Base-by-base conservation (phyloP, 192 early-diverging fungal genomes). In the Entophlyctis luteolus region DNA sequence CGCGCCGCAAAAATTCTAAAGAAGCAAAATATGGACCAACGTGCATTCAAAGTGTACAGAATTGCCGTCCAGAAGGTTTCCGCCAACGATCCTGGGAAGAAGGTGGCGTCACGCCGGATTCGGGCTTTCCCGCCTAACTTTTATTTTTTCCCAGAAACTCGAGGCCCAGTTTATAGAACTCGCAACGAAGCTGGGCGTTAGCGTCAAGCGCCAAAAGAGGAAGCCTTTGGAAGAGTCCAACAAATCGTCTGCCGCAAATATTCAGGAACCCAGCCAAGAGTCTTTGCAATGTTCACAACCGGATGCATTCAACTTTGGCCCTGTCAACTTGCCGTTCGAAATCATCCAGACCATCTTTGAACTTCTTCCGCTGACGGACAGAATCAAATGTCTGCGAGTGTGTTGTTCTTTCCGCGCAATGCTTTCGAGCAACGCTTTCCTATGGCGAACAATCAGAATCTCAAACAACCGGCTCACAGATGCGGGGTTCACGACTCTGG, bases 261-360 rank as follows among this genome's bases (percentile, higher is more conserved):
- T n/a, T 12, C 8, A 42, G 39, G 10, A n/a, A 42, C 39, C 39
- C 8, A 42, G n/a, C 4, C 18, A 42, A n/a, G 39, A 42, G 10
- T 12, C 39, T 42, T n/a, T 22, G 18, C 18, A 47, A 42, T 42
- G 39, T 42, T 42, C 10, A 8, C 39, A 42, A 42, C n/a, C 39
- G n/a, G n/a, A 42, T 12, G 39, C 39, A n/a, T 12, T n/a, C 39
- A 66, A 66, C 32, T 66, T 66, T 66, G 63, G 63, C 31, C 27
- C 63, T n/a, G 37, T 54, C 35, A 42, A 33, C 52, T 54, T 66
- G 14, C 63, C 63, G 14, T 66, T 66, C 28, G 63, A 66, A 66
- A 33, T 66, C 23, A 66, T 66, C 34, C 48, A 66, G 27, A 5
- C 16, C 28, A 66, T 66, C 8, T 66, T 66, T 31, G 36, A 66